Evolutionary conservation across 2,329 filamentous ascomycete genomes (phyloP), one percentile per base, ranked within the genome.

Genomic region (Thelonectria blattea): DNA sequence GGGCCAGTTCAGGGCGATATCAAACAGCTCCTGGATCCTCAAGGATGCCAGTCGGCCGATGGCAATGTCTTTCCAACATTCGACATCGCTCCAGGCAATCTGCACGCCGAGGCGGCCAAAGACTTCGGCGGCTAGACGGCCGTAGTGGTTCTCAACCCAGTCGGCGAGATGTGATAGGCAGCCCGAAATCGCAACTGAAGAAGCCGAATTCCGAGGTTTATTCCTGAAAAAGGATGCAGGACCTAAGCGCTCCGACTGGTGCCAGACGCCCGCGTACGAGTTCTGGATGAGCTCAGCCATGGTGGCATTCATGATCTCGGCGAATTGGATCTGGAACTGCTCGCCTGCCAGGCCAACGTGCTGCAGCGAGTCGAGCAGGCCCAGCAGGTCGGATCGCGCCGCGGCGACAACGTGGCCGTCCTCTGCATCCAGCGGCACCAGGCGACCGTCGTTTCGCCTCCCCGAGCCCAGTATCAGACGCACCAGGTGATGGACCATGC

Each of bases 1-100:
- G 4, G 91, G 90, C 91, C 91, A 95, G 58, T 84, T 81, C 58
- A 91, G 82, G 47, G 93, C 88, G 70, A 94, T 93, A 70, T 93
- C 90, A 69, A 93, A 94, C 10, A 95, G 79, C 70, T 92, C 88
- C 8, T 84, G 81, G 47, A 90, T 91, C 45, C 91, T 84, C 49
- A 91, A 79, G 17, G 85, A 83, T 2, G 90, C 91, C 15, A 94
- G 81, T 46, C 88, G 84, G 3, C 85, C 85, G 46, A 91, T 75
- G 15, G 88, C 89, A 68, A 90, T 88, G 42, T 90, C 86, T 71
- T 89, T 89, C 85, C 89, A 92, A 63, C 85, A 86, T 64, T 88
- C 83, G 43, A 90, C 80, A 61, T 91, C 83, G 15, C 77, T 74
- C 75, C 83, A 81, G 6, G 81, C 79, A 24, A 88, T 73, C 37